A percentile compares a stretch with the other conserved stretches of the same genome.
phyloP scores from a whole-genome alignment of 164 flowering plant species.

The Santalum album region DNA sequence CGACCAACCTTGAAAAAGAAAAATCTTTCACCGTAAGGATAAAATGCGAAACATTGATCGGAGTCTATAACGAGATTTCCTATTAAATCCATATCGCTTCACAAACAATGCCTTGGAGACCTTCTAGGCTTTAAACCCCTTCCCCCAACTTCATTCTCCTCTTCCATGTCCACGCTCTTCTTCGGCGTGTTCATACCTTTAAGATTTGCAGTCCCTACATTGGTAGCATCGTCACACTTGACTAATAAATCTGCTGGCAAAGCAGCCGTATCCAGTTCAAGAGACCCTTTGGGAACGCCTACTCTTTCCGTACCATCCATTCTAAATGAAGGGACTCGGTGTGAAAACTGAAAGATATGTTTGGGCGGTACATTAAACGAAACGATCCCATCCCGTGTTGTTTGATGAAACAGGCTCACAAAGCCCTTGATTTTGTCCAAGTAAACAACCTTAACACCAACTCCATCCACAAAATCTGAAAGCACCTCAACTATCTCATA shows the following conservation, averaged over 20 bases:
- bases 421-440: conserved; percentile 45
- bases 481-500: conserved; percentile 53
- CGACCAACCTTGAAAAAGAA: no score
- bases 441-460: conserved; percentile 32
- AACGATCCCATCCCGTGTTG: conserved; percentile 6
- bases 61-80: no score
- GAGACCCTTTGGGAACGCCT: conserved; percentile 42
- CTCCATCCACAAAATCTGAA: conserved; percentile 24
- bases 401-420: conserved; percentile 32
- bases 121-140: no score
- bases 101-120: no score
- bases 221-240: no score
- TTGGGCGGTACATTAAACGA: conserved; percentile 21
- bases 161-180: no score
- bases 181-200: no score
- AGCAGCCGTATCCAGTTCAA: conserved; percentile 59
- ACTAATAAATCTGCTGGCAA: conserved; percentile 1
- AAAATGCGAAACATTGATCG: no score
- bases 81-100: no score
- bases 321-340: conserved; percentile 38
- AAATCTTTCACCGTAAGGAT: no score
- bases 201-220: no score
- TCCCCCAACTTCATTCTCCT: no score
- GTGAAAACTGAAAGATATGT: conserved; percentile 47
- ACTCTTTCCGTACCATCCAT: conserved; percentile 41